Conservation (phyloP, 2,329 filamentous ascomycete species). For the Hortaea werneckii region DNA sequence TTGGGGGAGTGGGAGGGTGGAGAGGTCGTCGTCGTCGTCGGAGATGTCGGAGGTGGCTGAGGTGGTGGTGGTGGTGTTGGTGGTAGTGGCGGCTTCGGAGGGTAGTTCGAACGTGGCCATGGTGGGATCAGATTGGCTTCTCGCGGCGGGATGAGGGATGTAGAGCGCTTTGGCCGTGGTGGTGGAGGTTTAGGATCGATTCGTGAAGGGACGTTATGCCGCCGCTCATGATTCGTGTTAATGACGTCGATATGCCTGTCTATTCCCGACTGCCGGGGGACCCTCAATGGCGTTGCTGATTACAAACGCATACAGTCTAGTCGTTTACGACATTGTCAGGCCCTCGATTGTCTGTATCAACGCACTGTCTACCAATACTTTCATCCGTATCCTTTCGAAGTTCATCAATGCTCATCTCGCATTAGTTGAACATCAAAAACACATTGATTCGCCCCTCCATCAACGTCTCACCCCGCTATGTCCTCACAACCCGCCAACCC, state of each 20-base stretch:
- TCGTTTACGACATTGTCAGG: too few species aligned
- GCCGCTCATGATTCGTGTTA: background rate
- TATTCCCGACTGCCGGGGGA: too few species aligned
- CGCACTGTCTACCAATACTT: too few species aligned
- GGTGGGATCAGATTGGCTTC: too few species aligned
- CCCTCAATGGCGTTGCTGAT: too few species aligned
- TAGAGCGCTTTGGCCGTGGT: background rate
- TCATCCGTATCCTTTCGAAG: background rate
- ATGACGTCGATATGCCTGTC: background rate
- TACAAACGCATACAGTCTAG: too few species aligned
- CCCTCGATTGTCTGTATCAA: too few species aligned
- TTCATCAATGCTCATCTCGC: background rate
- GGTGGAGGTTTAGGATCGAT: background rate
- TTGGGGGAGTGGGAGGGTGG: conserved; percentile 73
- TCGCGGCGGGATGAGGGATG: too few species aligned
- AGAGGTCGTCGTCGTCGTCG: conserved; percentile 42
- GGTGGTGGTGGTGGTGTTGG: background rate
- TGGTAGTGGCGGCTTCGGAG: background rate
- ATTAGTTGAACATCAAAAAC: background rate
- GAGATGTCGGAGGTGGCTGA: conserved; percentile 24
- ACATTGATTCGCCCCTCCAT: background rate
- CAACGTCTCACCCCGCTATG: conserved; percentile 7
- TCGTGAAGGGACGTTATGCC: background rate
- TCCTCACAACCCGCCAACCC: conserved; percentile 40
- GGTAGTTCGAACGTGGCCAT: conserved; percentile 1